Percentiles rank a stretch among this genome's conserved stretches.
phyloP scores from a whole-genome alignment of 2,329 filamentous ascomycete species.

The Exophiala mesophila region DNA sequence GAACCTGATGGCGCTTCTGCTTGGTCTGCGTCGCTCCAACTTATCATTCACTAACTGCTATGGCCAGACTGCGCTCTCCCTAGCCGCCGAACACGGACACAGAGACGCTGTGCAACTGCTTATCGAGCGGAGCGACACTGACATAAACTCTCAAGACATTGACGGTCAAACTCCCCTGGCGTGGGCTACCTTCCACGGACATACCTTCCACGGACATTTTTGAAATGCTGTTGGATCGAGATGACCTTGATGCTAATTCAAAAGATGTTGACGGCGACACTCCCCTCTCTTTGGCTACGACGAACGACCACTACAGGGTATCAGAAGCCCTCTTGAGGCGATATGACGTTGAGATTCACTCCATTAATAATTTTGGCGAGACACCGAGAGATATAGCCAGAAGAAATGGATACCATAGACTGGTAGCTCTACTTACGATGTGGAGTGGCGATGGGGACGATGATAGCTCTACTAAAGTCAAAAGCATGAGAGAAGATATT shows the following conservation, averaged over 20 bases:
- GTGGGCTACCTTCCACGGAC: not conserved
- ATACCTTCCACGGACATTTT: conserved; percentile 1
- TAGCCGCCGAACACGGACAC: not conserved
- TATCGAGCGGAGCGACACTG: not conserved
- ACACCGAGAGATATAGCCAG: no score
- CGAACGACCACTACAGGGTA: not conserved
- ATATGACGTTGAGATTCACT: no score
- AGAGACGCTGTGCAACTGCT: not conserved
- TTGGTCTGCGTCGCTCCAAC: not conserved
- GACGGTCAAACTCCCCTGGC: not conserved
- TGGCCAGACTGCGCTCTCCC: not conserved
- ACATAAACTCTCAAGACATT: not conserved
- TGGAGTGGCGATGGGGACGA: no score
- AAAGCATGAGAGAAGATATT: no score
- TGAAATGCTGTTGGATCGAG: conserved; percentile 1
- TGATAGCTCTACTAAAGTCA: no score
- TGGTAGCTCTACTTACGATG: no score
- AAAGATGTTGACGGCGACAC: conserved; percentile 1
- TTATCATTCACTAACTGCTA: not conserved
- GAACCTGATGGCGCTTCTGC: no score
- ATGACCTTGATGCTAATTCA: not conserved
- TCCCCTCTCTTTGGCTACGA: not conserved
- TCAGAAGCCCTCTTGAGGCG: not conserved
- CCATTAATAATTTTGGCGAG: no score
- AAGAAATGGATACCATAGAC: no score